Evolutionary conservation across 2,329 filamentous ascomycete genomes (phyloP).

Genomic region (Bimuria novae-zelandiae): DNA sequence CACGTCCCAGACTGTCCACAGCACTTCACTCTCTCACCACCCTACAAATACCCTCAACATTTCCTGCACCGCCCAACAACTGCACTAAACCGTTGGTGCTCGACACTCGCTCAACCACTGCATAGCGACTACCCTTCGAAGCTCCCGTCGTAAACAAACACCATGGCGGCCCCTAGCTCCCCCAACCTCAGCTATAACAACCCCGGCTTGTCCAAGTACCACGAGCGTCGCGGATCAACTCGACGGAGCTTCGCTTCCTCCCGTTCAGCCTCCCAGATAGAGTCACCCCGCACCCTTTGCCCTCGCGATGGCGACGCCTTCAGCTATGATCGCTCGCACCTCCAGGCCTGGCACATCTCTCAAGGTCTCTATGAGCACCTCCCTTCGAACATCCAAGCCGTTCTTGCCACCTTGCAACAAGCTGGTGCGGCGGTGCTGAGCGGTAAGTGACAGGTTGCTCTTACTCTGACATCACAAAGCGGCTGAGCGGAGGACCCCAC

Average conservation of each 20-base stretch:
- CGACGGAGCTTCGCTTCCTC: conserved; percentile 33
- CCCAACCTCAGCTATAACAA: conserved; percentile 29
- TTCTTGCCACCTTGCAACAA: conserved; percentile 46
- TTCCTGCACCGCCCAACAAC: conserved; percentile 2
- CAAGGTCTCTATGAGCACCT: conserved; percentile 44
- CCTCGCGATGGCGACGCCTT: conserved; percentile 45
- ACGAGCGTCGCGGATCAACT: conserved; percentile 31
- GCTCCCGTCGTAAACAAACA: conserved; percentile 7
- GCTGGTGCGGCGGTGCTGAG: conserved; percentile 53
- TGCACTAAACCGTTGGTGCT: not conserved
- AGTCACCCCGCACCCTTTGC: conserved; percentile 36
- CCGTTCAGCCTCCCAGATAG: conserved; percentile 26
- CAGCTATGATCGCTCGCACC: conserved; percentile 43
- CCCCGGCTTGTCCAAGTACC: conserved; percentile 19
- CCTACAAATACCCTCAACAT: conserved; percentile 5
- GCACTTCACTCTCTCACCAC: not conserved
- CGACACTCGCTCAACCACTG: conserved; percentile 2
- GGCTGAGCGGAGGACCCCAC: conserved; percentile 13
- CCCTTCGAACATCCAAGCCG: conserved; percentile 39
- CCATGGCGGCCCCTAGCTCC: conserved; percentile 27
- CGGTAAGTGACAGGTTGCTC: conserved; percentile 33
- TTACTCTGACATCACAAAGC: conserved; percentile 14
- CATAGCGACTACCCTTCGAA: not conserved
- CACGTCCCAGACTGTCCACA: not conserved
- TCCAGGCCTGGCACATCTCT: conserved; percentile 46